These are phyloP conservation scores for Gentiana straminea DNA, from an alignment of 257 asterid species.

Conservation along the genomic window DNA sequence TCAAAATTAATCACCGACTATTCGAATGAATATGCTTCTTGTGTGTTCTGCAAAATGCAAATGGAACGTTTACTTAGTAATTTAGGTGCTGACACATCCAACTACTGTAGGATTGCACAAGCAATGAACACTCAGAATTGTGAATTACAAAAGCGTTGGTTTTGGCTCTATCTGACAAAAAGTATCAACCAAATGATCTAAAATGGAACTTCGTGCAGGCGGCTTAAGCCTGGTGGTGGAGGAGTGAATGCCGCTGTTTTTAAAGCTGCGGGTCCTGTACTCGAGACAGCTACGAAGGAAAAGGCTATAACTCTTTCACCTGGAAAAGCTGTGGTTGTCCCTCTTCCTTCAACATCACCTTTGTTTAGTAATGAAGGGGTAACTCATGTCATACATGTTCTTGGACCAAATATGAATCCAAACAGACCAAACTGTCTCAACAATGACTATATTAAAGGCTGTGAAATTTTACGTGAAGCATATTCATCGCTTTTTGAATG, in stretches of 20 bases:
- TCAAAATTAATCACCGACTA: too few relatives aligned
- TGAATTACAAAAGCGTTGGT: too few relatives aligned
- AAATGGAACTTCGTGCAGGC: constrained; percentile 49
- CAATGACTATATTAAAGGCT: constrained; percentile 58
- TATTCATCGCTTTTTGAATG: constrained; percentile 81
- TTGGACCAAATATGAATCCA: constrained; percentile 98
- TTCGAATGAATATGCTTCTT: too few relatives aligned
- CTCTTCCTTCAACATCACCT: constrained; percentile 71
- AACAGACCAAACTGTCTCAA: constrained; percentile 69
- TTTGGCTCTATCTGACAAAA: too few relatives aligned
- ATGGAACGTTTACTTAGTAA: too few relatives aligned
- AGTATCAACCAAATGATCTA: constrained; percentile 13
- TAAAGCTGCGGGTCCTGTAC: constrained; percentile 64
- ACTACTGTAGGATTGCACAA: too few relatives aligned
- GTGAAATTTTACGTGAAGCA: constrained; percentile 69
- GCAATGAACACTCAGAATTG: too few relatives aligned
- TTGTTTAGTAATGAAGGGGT: constrained; percentile 62
- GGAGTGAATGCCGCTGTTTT: constrained; percentile 92
- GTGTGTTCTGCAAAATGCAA: too few relatives aligned
- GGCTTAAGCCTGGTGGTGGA: constrained; percentile 82
- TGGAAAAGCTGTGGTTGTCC: constrained; percentile 61
- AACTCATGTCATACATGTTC: constrained; percentile 84
- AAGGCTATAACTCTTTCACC: constrained; percentile 49
- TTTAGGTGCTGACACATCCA: too few relatives aligned
- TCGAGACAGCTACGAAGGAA: constrained; percentile 76